phyloP scores from a whole-genome alignment of 257 asterid genomes.

The Solanum infundibuliforme region DNA sequence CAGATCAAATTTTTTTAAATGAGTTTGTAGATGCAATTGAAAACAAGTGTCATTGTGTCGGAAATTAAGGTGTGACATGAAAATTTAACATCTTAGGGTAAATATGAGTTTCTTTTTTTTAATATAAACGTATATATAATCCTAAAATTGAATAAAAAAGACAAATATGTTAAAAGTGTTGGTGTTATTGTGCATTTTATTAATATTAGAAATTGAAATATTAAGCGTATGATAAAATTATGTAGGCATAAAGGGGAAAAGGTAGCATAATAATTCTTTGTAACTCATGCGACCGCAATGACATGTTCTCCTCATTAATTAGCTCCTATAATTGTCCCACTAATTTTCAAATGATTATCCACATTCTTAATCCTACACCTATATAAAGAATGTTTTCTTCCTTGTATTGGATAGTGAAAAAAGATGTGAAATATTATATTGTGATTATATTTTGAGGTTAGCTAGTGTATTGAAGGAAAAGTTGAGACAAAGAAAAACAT shows the following conservation, averaged over 20 bases:
- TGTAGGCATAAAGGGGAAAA: background rate
- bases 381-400: background rate
- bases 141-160: background rate
- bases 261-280: background rate
- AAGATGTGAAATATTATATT: background rate
- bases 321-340: background rate
- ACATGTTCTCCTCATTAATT: background rate
- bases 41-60: too few species aligned
- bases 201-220: too few species aligned
- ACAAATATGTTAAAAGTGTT: background rate
- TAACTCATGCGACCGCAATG: background rate
- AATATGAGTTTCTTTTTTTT: too few species aligned
- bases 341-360: background rate
- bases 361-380: too few species aligned
- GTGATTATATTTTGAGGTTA: background rate
- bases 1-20: too few species aligned
- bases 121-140: too few species aligned
- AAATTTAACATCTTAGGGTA: background rate
- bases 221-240: too few species aligned
- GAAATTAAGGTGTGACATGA: too few species aligned
- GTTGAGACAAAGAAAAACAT: background rate
- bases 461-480: background rate
- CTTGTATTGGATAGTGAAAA: background rate
- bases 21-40: too few species aligned
- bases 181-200: background rate